A percentile compares a stretch with the other conserved stretches of the same genome.
Conservation (phyloP, 108 stramenopile species). For the Nitzschia sp. region DNA sequence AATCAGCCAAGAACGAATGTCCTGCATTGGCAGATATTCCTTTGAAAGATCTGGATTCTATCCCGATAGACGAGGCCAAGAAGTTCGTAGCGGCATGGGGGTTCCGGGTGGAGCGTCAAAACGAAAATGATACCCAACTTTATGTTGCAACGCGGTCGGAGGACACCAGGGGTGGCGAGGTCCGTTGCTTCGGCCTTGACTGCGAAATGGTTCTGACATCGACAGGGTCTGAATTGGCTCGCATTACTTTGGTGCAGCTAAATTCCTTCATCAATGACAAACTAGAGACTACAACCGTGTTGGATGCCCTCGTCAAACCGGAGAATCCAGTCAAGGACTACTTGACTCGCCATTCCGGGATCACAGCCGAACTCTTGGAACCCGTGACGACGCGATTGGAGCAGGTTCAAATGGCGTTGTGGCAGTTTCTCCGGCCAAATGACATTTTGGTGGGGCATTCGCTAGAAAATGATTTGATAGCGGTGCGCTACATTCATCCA, state of each 20-base stretch:
- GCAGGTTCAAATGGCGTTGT: conserved; percentile 79
- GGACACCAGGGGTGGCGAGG: not conserved
- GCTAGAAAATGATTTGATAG: conserved; percentile 89
- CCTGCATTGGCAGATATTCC: not conserved
- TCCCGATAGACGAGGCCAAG: conserved; percentile 38
- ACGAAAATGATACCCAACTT: conserved; percentile 14
- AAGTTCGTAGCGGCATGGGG: conserved; percentile 31
- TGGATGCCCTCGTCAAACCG: conserved; percentile 86
- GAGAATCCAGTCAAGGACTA: conserved; percentile 70
- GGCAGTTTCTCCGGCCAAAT: conserved; percentile 51
- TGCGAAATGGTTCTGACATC: conserved; percentile 93
- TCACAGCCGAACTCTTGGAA: conserved; percentile 63
- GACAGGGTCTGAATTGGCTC: conserved; percentile 76
- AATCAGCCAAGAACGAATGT: not conserved
- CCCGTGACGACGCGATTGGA: conserved; percentile 59
- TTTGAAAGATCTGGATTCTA: conserved; percentile 6
- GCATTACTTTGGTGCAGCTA: conserved; percentile 76
- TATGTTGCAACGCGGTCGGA: conserved; percentile 28
- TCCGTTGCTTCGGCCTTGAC: conserved; percentile 82
- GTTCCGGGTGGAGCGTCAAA: conserved; percentile 20
- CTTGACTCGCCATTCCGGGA: conserved; percentile 66
- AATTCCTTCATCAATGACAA: conserved; percentile 25
- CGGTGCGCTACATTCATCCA: conserved; percentile 71
- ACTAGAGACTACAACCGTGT: conserved; percentile 39
- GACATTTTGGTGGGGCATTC: conserved; percentile 93